phyloP scores from a whole-genome alignment of 352 stramenopile species.

The Globisporangium alternatum region DNA sequence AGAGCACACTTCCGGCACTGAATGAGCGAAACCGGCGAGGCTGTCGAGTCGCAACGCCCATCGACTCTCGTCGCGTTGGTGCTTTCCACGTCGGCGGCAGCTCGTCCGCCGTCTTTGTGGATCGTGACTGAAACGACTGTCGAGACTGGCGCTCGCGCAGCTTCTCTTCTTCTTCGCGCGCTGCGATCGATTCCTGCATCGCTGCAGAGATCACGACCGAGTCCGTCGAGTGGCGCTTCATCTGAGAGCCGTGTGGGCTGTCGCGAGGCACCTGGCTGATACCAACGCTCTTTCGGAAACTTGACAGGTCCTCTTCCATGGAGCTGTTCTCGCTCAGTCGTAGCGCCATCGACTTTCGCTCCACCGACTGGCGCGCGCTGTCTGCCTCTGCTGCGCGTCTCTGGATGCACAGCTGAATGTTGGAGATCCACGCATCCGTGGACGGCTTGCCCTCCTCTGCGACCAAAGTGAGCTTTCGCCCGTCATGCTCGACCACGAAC shows the following conservation, averaged over 20 bases:
- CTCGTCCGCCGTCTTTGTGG: slow-evolving; percentile 38
- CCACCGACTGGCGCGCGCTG: slow-evolving; percentile 34
- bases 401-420: slow-evolving; percentile 51
- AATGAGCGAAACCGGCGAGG: slow-evolving; percentile 45
- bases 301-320: slow-evolving; percentile 36
- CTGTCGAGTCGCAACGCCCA: not conserved
- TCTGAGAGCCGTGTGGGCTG: slow-evolving; percentile 20
- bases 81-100: slow-evolving; percentile 21
- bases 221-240: slow-evolving; percentile 73
- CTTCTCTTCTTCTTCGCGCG: slow-evolving; percentile 43
- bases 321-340: slow-evolving; percentile 39
- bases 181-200: slow-evolving; percentile 43
- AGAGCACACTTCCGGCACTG: slow-evolving; percentile 70
- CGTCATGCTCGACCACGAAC: slow-evolving; percentile 69
- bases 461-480: slow-evolving; percentile 69
- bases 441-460: slow-evolving; percentile 47
- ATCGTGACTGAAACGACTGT: slow-evolving; percentile 37
- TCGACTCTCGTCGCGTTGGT: slow-evolving; percentile 12
- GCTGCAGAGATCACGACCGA: slow-evolving; percentile 55
- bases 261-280: slow-evolving; percentile 17
- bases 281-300: slow-evolving; percentile 31
- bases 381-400: slow-evolving; percentile 26
- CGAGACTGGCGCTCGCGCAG: slow-evolving; percentile 33
- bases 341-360: slow-evolving; percentile 32
- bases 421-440: slow-evolving; percentile 65